phyloP scores from a whole-genome alignment of 164 flowering plant species.

The Cinnamomum micranthum region DNA sequence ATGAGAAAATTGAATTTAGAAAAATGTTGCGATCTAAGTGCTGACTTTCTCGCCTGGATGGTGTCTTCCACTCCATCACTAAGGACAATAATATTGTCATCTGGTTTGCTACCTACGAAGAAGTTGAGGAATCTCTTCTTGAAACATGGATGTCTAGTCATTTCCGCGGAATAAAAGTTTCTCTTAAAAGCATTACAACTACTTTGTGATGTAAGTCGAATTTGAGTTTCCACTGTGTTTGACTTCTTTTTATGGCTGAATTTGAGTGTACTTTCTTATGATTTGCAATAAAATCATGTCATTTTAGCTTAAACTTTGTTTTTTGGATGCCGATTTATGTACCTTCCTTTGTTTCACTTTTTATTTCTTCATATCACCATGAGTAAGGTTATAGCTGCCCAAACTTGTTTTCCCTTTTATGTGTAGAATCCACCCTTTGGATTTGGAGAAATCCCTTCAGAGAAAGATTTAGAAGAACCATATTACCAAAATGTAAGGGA shows the following conservation, averaged over 20 bases:
- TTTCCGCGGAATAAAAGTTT: too few species aligned
- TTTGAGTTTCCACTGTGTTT: not conserved
- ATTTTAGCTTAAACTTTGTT: not conserved
- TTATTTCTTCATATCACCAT: too few species aligned
- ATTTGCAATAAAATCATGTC: too few species aligned
- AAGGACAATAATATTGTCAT: slow-evolving; percentile 27
- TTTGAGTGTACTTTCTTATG: not conserved
- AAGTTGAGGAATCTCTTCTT: slow-evolving; percentile 19
- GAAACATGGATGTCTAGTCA: slow-evolving; percentile 29
- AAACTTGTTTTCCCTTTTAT: too few species aligned
- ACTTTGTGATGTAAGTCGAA: not conserved
- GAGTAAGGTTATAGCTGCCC: too few species aligned
- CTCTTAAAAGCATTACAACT: too few species aligned
- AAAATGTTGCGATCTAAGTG: slow-evolving; percentile 23
- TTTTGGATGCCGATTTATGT: too few species aligned
- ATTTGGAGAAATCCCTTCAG: too few species aligned
- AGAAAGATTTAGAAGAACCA: too few species aligned
- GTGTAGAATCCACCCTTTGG: too few species aligned
- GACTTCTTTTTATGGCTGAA: not conserved
- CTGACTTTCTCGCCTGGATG: slow-evolving; percentile 21
- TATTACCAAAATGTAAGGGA: too few species aligned
- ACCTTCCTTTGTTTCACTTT: too few species aligned
- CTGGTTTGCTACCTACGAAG: slow-evolving; percentile 2
- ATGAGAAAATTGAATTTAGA: slow-evolving; percentile 39
- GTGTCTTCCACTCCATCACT: slow-evolving; percentile 28